Percentiles rank a stretch among this genome's conserved stretches.
Evolutionary conservation across 2,329 filamentous ascomycete species (phyloP).

Genomic region (Cadophora gregata): DNA sequence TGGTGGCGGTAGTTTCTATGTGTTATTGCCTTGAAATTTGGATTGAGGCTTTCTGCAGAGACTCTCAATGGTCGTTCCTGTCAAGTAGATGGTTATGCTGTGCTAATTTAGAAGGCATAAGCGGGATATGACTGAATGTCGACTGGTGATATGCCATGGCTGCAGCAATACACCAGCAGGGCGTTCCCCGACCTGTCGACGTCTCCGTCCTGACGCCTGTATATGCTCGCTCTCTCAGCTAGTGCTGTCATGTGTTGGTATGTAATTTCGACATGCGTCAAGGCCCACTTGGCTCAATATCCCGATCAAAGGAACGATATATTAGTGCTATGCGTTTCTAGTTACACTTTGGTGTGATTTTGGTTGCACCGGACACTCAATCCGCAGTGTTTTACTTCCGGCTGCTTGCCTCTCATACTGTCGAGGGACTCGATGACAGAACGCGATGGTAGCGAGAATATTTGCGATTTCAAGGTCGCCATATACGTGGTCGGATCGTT

Average conservation of each 20-base stretch:
- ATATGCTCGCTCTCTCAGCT: not conserved
- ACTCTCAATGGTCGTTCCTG: not conserved
- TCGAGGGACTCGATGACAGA: not conserved
- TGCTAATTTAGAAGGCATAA: not conserved
- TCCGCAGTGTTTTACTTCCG: not conserved
- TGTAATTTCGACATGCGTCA: not conserved
- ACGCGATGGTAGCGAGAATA: not conserved
- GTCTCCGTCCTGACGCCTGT: not conserved
- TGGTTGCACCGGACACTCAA: not conserved
- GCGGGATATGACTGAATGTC: not conserved
- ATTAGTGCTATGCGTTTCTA: not conserved
- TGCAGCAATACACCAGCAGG: not conserved
- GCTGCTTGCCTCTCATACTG: not conserved
- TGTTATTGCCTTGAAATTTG: not conserved
- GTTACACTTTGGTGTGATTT: not conserved
- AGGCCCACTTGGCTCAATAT: not conserved
- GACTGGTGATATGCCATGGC: not conserved
- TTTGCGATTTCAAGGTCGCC: not conserved
- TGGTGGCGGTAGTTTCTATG: not conserved
- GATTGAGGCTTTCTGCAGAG: not conserved
- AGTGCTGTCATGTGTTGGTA: not conserved
- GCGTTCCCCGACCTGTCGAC: not conserved
- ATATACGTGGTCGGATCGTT: not conserved
- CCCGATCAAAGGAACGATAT: not conserved
- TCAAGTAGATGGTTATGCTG: not conserved